Conservation (phyloP, 345 rosid genomes). For the Mallotus nudiflorus region DNA sequence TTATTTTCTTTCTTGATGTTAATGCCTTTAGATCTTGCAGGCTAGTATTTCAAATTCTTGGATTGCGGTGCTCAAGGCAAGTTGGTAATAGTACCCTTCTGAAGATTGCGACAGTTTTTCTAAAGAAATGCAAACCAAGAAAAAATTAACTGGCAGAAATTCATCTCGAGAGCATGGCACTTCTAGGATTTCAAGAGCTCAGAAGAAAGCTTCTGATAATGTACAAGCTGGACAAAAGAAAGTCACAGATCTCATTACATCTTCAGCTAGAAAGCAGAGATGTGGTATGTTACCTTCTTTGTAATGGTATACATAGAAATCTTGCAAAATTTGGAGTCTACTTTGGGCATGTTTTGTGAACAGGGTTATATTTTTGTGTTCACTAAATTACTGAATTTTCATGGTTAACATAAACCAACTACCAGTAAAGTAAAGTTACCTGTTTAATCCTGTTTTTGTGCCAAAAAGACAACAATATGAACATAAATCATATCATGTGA, state of each 20-base stretch:
- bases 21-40: background rate
- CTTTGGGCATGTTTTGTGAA: background rate
- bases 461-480: background rate
- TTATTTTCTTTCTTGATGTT: background rate
- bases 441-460: background rate
- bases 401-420: background rate
- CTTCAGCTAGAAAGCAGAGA: slow-evolving; percentile 64
- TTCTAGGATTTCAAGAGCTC: slow-evolving; percentile 53
- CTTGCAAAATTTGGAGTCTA: background rate
- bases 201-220: slow-evolving; percentile 50
- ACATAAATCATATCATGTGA: no score
- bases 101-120: slow-evolving; percentile 8
- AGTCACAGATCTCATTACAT: slow-evolving; percentile 57
- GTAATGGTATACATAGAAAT: background rate
- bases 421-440: background rate
- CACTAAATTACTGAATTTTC: background rate
- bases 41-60: no score
- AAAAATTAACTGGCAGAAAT: slow-evolving; percentile 51
- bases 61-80: background rate
- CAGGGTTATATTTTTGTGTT: background rate
- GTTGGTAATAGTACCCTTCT: slow-evolving; percentile 8
- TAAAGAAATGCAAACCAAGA: slow-evolving; percentile 59
- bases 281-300: slow-evolving; percentile 28
- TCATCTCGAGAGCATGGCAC: slow-evolving; percentile 44
- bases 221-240: slow-evolving; percentile 48